Conservation (phyloP, 1,284 basidiomycete genomes). For the Hortiboletus rubellus region DNA sequence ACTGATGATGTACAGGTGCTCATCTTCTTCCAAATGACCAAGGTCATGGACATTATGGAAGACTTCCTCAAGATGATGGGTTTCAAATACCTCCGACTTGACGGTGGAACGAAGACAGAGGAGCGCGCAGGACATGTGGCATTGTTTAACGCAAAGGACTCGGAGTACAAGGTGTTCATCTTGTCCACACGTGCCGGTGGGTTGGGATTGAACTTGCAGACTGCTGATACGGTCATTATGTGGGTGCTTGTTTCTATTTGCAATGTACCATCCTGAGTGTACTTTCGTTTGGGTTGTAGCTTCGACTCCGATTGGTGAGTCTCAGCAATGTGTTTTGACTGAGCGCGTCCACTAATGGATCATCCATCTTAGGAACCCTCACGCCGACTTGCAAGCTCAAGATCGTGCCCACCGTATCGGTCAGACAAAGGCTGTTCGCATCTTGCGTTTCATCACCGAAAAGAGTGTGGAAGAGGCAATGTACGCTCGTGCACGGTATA, state of each 20-base stretch:
- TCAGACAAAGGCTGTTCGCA: constrained; percentile 97
- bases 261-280: constrained; percentile 8
- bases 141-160: constrained; percentile 89
- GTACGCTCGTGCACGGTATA: constrained; percentile 91
- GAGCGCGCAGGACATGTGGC: constrained; percentile 92
- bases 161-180: constrained; percentile 93
- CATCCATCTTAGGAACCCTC: constrained; percentile 74
- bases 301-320: constrained; percentile 87
- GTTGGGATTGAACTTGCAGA: constrained; percentile 96
- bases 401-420: constrained; percentile 99
- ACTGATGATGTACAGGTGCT: constrained; percentile 65
- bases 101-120: constrained; percentile 98
- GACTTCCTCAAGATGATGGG: constrained; percentile 93
- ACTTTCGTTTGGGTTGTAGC: constrained; percentile 36
- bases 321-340: neutral
- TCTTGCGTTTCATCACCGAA: constrained; percentile 95
- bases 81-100: constrained; percentile 92
- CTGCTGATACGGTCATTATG: constrained; percentile 99
- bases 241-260: constrained; percentile 48
- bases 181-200: constrained; percentile 97
- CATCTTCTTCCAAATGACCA: constrained; percentile 99
- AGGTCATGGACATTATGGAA: constrained; percentile 99
- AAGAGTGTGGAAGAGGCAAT: constrained; percentile 99
- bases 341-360: neutral
- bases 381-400: constrained; percentile 98